Evolutionary conservation across 2,329 filamentous ascomycete genomes (phyloP).

Genomic region (Fusarium proliferatum): DNA sequence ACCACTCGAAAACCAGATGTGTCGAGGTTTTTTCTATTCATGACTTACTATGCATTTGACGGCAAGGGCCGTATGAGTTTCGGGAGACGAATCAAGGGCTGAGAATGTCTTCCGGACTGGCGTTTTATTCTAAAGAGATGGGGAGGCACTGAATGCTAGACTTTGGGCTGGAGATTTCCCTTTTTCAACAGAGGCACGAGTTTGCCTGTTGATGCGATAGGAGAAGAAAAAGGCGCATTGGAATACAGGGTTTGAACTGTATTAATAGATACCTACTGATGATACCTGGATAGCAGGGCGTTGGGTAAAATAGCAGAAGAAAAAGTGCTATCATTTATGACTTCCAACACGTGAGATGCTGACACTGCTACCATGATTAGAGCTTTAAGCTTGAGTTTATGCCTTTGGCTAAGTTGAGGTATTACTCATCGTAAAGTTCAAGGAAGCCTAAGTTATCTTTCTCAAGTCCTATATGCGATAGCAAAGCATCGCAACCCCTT

Average conservation of each 20-base stretch:
- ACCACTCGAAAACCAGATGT: constrained; percentile 8
- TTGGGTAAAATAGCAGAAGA: constrained; percentile 21
- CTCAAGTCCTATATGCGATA: not conserved
- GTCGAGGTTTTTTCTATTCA: constrained; percentile 27
- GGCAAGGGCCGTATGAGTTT: constrained; percentile 42
- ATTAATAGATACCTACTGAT: constrained; percentile 33
- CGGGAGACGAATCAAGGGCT: constrained; percentile 66
- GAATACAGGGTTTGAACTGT: constrained; percentile 29
- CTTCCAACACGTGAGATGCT: not conserved
- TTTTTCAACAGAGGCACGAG: not conserved
- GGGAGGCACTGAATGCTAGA: constrained; percentile 16
- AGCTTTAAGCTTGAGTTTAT: not conserved
- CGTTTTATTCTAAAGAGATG: constrained; percentile 35
- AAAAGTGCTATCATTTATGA: constrained; percentile 1
- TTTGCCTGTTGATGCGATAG: not conserved
- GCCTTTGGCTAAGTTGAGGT: not conserved
- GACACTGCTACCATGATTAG: not conserved
- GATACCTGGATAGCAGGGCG: constrained; percentile 36
- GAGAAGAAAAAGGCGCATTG: constrained; percentile 13
- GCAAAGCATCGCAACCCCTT: not conserved
- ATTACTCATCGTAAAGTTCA: too few species aligned
- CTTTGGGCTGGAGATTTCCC: not conserved
- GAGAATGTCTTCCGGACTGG: constrained; percentile 59
- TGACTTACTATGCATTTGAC: constrained; percentile 42
- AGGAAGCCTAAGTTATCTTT: not conserved